Evolutionary conservation across 495 filamentous ascomycete species (phyloP), one percentile per base, ranked within the genome.

Genomic region (Xanthoparmelia taractica): DNA sequence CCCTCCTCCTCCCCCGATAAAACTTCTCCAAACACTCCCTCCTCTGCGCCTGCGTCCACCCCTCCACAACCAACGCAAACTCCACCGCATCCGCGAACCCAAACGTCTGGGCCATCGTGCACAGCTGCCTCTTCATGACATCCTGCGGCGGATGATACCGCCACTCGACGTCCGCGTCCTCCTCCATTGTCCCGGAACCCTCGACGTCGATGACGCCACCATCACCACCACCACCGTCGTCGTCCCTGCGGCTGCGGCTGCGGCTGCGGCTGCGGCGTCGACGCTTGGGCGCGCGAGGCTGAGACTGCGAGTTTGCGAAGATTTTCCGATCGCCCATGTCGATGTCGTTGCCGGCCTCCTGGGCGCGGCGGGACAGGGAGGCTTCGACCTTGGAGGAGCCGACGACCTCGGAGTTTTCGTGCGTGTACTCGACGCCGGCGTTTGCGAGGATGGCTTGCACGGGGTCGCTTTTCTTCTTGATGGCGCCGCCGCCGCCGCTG

Each of bases 351-450:
- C 80, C 80, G 0, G 81, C 80, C 62, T 87, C 81, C 67, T 89
- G 80, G 4, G 94, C 95, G 38, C 84, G 84, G 17, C 85, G 83
- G 59, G 87, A 89, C 27, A 97, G 82, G 50, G 82, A 81, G 62
- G 87, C 86, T 76, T 98, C 94, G 27, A 96, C 81, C 60, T 85
- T 88, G 12, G 88, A 92, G 0, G 89, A 89, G 40, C 94, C 94
- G 56, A 98, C 87, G 23, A 98, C 92, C 75, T 98, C 94, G 47
- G 88, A 91, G 71, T 98, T 98, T 64, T 96, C 87, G 69, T 98
- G 94, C 13, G 91, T 95, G 73, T 98, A 98, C 72, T 94, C 86
- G 18, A 98, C 92, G 10, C 95, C 94, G 3, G 91, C 92, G 36
- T 84, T 80, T 11, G 92, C 84, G 8, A 98, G 83, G 68, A 98